Percentiles rank a stretch among this genome's conserved stretches.
Evolutionary conservation across 139 green algal genomes (phyloP).

Genomic region (Micractinium sp.): DNA sequence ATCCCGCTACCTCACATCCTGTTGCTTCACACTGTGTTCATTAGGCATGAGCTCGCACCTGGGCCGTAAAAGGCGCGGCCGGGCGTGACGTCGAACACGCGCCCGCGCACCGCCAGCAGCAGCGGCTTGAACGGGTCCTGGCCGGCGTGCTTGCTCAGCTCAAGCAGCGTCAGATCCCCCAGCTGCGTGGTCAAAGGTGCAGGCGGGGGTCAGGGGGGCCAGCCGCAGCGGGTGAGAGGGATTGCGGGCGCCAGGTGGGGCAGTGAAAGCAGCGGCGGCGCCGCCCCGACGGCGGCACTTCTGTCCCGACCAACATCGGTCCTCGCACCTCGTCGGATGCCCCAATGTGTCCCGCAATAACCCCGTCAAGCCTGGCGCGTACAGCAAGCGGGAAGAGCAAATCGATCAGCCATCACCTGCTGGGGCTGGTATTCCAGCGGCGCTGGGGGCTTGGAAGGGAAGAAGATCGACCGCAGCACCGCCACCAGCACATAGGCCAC

Average conservation of each 20-base stretch:
- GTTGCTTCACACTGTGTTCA: too few species aligned
- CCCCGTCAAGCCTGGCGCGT: not conserved
- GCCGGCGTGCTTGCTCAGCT: constrained; percentile 70
- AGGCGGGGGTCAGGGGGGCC: not conserved
- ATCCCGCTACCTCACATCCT: too few species aligned
- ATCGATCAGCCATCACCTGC: not conserved
- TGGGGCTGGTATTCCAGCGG: constrained; percentile 3
- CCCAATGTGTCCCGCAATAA: too few species aligned
- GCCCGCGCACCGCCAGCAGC: constrained; percentile 69
- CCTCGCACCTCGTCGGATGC: not conserved
- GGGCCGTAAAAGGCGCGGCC: constrained; percentile 76
- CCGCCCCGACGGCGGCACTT: too few species aligned
- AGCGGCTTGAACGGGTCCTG: constrained; percentile 73
- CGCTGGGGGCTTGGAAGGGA: not conserved
- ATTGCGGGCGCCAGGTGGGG: too few species aligned
- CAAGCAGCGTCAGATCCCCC: constrained; percentile 71
- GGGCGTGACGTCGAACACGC: constrained; percentile 78
- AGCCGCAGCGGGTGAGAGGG: not conserved
- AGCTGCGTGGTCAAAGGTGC: not conserved
- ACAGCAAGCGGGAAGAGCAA: not conserved
- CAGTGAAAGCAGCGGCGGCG: not conserved
- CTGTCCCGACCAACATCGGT: not conserved
- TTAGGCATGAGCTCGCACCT: constrained; percentile 36
- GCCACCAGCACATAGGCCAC: constrained; percentile 2
- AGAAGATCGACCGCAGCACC: constrained; percentile 6